Evolutionary conservation across 805 yeast genomes (phyloP), one percentile per base, ranked within the genome.

Genomic region (Schwanniomyces occidentalis): DNA sequence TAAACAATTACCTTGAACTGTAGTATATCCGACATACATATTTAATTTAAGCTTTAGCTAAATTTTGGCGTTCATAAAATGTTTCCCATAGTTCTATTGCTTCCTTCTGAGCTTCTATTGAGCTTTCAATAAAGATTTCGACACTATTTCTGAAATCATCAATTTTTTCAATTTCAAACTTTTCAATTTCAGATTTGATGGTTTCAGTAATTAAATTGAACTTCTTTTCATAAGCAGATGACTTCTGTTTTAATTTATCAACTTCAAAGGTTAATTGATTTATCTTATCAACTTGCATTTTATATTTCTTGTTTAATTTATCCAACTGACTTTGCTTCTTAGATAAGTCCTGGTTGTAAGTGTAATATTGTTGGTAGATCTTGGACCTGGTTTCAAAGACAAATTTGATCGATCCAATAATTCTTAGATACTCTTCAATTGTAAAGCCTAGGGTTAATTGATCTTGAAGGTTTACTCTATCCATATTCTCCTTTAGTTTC

Each of bases 101-200:
- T 56, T 89, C 96, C 63, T 93, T 93, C 61, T 93, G 99, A 20
- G 89, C 74, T 61, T 93, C 99, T 35, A 90, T 85, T 16, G 93
- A 76, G 34, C 93, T 79, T 58, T 93, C 98, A 54, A 95, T 75
- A 51, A 81, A 90, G 8, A 91, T 82, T 60, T 93, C 99, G 34
- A 91, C 85, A 42, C 89, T 77, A 51, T 85, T 85, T 54, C 96
- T 76, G 61, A 91, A 88, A 49, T 90, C 98, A 24, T 76, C 79
- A 22, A 87, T 74, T 49, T 82, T 85, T 38, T 84, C 91, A 27
- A 69, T 65, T 53, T 88, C 95, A 54, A 90, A 87, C 22, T 60
- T 66, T 12, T 66, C 72, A 17, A 91, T 61, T 49, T 93, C 96
- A 25, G 58, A 56, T 52, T 78, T 83, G 35, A 91, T 85, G 4